phyloP scores from a whole-genome alignment of 2,329 filamentous ascomycete genomes.

The Rutstroemia sp. region DNA sequence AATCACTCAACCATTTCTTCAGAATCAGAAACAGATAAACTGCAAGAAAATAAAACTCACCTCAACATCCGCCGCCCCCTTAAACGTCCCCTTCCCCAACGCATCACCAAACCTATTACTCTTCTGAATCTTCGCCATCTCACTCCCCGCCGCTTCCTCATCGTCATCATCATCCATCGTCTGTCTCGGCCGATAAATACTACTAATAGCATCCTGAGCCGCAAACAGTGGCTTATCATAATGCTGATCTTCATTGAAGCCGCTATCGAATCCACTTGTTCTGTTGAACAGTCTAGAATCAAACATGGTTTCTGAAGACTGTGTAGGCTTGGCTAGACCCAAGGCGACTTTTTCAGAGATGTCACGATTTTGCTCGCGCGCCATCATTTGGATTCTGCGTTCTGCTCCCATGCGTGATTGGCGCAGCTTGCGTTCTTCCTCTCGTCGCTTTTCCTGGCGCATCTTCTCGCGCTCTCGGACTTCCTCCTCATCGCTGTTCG shows the following conservation, averaged over 20 bases:
- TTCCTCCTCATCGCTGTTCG: constrained; percentile 50
- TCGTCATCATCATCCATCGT: constrained; percentile 70
- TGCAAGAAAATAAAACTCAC: constrained; percentile 36
- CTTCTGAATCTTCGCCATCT: constrained; percentile 85
- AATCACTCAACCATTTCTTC: background rate
- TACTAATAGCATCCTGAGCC: constrained; percentile 88
- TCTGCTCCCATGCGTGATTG: constrained; percentile 96
- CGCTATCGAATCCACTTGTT: constrained; percentile 79
- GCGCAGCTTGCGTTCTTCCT: constrained; percentile 82
- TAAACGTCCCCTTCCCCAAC: constrained; percentile 84
- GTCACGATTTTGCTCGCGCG: constrained; percentile 90
- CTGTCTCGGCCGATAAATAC: constrained; percentile 79
- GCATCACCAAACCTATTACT: constrained; percentile 74
- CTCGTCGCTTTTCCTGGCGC: constrained; percentile 68
- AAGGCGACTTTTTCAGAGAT: constrained; percentile 96
- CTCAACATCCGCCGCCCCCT: constrained; percentile 77
- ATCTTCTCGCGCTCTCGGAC: constrained; percentile 69
- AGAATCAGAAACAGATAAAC: background rate
- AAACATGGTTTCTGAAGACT: constrained; percentile 91
- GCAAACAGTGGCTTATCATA: constrained; percentile 98
- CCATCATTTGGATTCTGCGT: constrained; percentile 84
- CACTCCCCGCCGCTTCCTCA: constrained; percentile 70
- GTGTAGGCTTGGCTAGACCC: constrained; percentile 88
- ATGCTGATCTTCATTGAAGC: constrained; percentile 94
- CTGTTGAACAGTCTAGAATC: constrained; percentile 95